A percentile compares a stretch with the other conserved stretches of the same genome.
Conservation (phyloP, 208 protist genomes). For the Histomonas meleagridis region DNA sequence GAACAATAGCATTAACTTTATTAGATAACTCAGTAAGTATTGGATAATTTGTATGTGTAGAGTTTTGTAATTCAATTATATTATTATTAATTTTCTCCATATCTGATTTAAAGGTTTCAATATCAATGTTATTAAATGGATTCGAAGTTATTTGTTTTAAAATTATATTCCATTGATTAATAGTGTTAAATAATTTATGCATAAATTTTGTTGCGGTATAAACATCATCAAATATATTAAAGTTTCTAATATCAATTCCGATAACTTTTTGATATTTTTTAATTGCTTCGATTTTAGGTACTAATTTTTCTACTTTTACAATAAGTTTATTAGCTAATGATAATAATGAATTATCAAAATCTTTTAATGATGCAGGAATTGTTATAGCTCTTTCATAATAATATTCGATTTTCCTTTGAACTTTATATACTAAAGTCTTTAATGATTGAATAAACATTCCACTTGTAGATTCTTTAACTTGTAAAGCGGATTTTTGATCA, state of each 20-base stretch:
- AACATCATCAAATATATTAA: neutral
- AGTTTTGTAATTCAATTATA: neutral
- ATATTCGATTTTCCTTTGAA: neutral
- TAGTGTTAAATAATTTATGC: neutral
- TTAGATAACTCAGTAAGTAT: neutral
- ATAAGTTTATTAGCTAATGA: neutral
- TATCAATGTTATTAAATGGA: neutral
- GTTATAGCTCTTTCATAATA: neutral
- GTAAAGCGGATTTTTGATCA: neutral
- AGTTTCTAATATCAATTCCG: neutral
- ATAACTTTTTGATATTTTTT: neutral
- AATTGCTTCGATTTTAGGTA: neutral
- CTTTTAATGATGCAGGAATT: neutral
- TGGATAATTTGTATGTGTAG: slow-evolving; percentile 24
- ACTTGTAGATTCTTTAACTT: neutral
- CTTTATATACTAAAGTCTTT: neutral
- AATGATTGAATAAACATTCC: neutral
- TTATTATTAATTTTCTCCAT: neutral
- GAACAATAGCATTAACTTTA: neutral
- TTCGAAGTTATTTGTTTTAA: neutral
- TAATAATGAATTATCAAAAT: neutral
- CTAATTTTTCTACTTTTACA: neutral
- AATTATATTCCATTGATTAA: neutral
- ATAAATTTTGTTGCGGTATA: neutral
- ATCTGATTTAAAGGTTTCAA: neutral